Evolutionary conservation across 2,329 filamentous ascomycete genomes (phyloP).

Genomic region (Penicillium sp.): DNA sequence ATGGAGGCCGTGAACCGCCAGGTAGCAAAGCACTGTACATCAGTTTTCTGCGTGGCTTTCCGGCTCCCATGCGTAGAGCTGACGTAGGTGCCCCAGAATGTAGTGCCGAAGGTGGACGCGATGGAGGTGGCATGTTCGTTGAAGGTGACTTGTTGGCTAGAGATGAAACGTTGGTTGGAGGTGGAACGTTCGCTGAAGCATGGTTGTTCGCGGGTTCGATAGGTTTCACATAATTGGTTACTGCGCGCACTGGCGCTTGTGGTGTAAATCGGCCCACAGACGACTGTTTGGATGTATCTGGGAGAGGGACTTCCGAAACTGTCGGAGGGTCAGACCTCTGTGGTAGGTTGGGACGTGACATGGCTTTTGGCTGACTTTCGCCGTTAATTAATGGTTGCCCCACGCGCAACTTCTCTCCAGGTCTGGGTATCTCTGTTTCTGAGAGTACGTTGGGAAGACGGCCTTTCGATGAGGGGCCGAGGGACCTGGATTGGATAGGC

Average conservation of each 20-base stretch:
- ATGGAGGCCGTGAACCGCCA: slow-evolving; percentile 14
- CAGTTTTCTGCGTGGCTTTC: slow-evolving; percentile 44
- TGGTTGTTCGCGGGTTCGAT: not conserved
- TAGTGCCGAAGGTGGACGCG: slow-evolving; percentile 1
- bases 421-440: not conserved
- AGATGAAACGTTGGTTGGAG: not conserved
- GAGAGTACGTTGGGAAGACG: not conserved
- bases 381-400: too few species aligned
- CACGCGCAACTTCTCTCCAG: not conserved
- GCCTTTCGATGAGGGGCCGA: not conserved
- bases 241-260: not conserved
- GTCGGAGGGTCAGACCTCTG: not conserved
- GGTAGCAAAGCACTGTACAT: slow-evolving; percentile 43
- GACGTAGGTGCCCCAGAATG: slow-evolving; percentile 18
- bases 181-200: not conserved
- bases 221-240: not conserved
- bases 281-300: not conserved
- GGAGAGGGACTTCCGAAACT: not conserved
- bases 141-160: not conserved
- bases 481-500: not conserved
- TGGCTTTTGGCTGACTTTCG: not conserved
- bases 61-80: slow-evolving; percentile 32
- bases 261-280: not conserved
- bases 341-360: not conserved
- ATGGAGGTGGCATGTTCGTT: slow-evolving; percentile 2